Evolutionary conservation across 2,329 filamentous ascomycete species (phyloP).

Genomic region (Penicillium sp.): DNA sequence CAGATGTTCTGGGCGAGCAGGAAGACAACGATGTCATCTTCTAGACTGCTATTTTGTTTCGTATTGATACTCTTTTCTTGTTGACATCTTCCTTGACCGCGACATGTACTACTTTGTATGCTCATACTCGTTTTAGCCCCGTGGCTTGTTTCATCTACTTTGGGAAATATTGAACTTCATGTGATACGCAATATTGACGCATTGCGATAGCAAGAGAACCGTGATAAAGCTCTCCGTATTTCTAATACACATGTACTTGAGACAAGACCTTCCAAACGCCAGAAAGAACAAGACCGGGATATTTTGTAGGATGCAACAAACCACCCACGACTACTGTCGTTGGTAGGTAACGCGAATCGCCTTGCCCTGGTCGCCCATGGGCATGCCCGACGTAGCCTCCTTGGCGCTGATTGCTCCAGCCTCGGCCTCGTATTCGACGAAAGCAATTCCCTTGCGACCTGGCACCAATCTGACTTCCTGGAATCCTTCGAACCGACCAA

Average conservation of each 20-base stretch:
- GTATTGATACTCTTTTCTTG: constrained; percentile 21
- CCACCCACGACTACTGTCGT: constrained; percentile 56
- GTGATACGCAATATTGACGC: constrained; percentile 5
- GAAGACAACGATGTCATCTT: constrained; percentile 89
- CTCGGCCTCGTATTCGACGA: constrained; percentile 94
- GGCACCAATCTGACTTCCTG: constrained; percentile 88
- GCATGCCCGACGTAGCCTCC: constrained; percentile 85
- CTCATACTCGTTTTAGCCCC: constrained; percentile 4
- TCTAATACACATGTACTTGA: constrained; percentile 13
- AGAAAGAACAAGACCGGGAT: constrained; percentile 21
- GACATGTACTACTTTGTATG: constrained; percentile 17
- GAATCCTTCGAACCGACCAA: constrained; percentile 89
- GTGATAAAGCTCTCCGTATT: constrained; percentile 16
- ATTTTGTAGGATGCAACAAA: constrained; percentile 17
- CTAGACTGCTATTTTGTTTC: constrained; percentile 43
- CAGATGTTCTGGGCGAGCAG: constrained; percentile 70
- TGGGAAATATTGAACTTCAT: constrained; percentile 12
- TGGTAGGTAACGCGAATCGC: constrained; percentile 95
- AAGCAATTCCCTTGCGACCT: constrained; percentile 82
- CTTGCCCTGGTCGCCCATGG: constrained; percentile 70
- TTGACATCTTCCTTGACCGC: constrained; percentile 5
- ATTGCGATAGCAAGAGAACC: constrained; percentile 1
- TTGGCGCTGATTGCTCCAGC: constrained; percentile 87
- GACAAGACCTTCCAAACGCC: constrained; percentile 34
- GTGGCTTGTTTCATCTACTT: constrained; percentile 5